A percentile compares a stretch with the other conserved stretches of the same genome.
These are phyloP conservation scores for Colletotrichum sp. DNA, from an alignment of 2,329 filamentous ascomycete species.

Conservation along the genomic window DNA sequence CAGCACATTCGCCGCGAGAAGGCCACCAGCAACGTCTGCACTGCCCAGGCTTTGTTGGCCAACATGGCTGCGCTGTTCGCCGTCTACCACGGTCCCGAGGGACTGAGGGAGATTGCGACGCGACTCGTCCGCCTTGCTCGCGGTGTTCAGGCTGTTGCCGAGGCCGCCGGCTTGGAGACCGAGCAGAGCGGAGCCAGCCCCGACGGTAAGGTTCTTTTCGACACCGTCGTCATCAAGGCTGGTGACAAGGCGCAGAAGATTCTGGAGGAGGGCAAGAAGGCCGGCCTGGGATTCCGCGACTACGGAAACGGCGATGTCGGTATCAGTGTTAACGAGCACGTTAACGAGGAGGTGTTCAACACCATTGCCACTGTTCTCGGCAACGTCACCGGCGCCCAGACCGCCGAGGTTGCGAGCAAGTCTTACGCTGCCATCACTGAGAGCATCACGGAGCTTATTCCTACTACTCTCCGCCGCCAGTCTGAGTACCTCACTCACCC, in stretches of 20 bases:
- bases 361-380: conserved; percentile 41
- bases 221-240: conserved; percentile 76
- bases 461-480: conserved; percentile 69
- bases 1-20: conserved; percentile 97
- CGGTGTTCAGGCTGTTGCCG: conserved; percentile 69
- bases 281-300: conserved; percentile 66
- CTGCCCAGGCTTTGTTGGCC: conserved; percentile 88
- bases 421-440: conserved; percentile 36
- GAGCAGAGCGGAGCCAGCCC: conserved; percentile 60
- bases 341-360: conserved; percentile 58
- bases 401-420: conserved; percentile 48
- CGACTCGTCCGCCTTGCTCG: conserved; percentile 75
- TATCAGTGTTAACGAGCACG: conserved; percentile 77
- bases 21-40: conserved; percentile 97
- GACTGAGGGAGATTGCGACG: conserved; percentile 83
- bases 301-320: conserved; percentile 66
- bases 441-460: conserved; percentile 47
- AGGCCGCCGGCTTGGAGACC: conserved; percentile 68
- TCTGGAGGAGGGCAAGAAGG: conserved; percentile 55
- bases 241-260: conserved; percentile 54
- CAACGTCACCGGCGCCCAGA: conserved; percentile 29
- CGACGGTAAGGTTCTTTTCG: conserved; percentile 70
- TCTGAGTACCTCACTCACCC: conserved; percentile 85
- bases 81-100: conserved; percentile 87
- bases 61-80: conserved; percentile 98